phyloP scores from a whole-genome alignment of 73 alveolate genomes.

The Vitrella brassicaformis region DNA sequence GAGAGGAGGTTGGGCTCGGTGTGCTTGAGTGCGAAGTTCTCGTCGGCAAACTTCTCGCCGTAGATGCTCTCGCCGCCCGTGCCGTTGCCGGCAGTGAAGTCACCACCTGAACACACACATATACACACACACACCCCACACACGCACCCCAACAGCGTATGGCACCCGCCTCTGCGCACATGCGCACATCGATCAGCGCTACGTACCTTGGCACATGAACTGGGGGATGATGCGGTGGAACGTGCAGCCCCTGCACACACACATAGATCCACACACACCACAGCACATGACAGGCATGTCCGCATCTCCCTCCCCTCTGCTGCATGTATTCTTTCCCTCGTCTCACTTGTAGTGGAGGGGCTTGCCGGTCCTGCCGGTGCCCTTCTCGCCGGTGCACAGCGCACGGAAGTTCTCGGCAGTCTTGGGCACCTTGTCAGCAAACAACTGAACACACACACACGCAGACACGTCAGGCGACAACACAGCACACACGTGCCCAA shows the following conservation, averaged over 20 bases:
- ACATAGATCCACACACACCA: too few species aligned
- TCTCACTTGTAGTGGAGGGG: conserved; percentile 56
- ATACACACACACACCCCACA: conserved; percentile 42
- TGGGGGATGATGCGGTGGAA: conserved; percentile 77
- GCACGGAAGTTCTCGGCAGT: conserved; percentile 66
- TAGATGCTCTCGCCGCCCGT: conserved; percentile 86
- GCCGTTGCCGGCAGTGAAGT: conserved; percentile 79
- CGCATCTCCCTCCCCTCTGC: too few species aligned
- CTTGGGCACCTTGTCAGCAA: conserved; percentile 56
- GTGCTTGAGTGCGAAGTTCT: conserved; percentile 74
- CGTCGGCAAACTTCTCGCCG: conserved; percentile 77
- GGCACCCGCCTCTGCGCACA: neutral
- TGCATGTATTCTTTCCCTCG: too few species aligned
- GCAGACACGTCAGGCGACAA: too few species aligned
- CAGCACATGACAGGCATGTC: too few species aligned
- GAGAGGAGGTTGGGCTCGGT: conserved; percentile 56
- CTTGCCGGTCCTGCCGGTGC: conserved; percentile 52
- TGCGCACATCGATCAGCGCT: neutral
- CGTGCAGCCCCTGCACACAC: conserved; percentile 59
- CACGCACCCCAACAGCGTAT: neutral
- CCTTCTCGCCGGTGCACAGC: conserved; percentile 53
- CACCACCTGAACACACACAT: conserved; percentile 77
- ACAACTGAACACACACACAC: too few species aligned
- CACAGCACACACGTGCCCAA: too few species aligned
- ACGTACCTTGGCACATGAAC: conserved; percentile 63